Conservation (phyloP, 2,329 filamentous ascomycete species). For the Exophiala calicioides region DNA sequence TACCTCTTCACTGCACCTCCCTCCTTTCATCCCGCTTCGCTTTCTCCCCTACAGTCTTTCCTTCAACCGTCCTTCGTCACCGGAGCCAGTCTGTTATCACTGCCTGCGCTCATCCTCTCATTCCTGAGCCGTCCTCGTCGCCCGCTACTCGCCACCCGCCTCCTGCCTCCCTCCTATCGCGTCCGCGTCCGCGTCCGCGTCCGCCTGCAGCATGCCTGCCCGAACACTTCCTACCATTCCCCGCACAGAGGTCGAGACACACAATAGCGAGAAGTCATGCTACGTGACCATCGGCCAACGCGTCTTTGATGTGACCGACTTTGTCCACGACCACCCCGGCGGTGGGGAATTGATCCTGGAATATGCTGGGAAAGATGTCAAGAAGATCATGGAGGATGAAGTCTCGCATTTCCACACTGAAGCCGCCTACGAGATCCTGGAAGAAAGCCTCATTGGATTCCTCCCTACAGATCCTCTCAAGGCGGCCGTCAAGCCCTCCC, state of each 20-base stretch:
- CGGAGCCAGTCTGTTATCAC: too few species aligned
- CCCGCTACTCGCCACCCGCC: neutral
- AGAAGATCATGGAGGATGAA: constrained; percentile 77
- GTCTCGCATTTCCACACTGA: constrained; percentile 85
- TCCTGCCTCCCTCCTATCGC: neutral
- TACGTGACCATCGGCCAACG: constrained; percentile 88
- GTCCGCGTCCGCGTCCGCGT: too few species aligned
- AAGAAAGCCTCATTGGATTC: constrained; percentile 83
- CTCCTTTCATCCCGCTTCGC: too few species aligned
- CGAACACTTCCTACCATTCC: constrained; percentile 82
- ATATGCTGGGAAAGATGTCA: constrained; percentile 84
- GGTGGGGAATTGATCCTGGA: constrained; percentile 85
- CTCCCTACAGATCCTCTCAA: constrained; percentile 63
- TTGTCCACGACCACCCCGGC: constrained; percentile 86
- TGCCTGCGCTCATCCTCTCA: too few species aligned
- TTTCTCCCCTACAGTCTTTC: too few species aligned
- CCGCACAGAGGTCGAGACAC: constrained; percentile 74
- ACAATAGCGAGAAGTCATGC: constrained; percentile 79
- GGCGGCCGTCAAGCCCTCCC: constrained; percentile 49
- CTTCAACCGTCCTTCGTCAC: too few species aligned
- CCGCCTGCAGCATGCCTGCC: constrained; percentile 53
- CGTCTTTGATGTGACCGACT: constrained; percentile 93
- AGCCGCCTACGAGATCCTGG: constrained; percentile 90
- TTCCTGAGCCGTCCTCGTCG: neutral
- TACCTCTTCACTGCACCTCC: too few species aligned